phyloP scores from a whole-genome alignment of 1,284 basidiomycete species.

The Earliella scabrosa region DNA sequence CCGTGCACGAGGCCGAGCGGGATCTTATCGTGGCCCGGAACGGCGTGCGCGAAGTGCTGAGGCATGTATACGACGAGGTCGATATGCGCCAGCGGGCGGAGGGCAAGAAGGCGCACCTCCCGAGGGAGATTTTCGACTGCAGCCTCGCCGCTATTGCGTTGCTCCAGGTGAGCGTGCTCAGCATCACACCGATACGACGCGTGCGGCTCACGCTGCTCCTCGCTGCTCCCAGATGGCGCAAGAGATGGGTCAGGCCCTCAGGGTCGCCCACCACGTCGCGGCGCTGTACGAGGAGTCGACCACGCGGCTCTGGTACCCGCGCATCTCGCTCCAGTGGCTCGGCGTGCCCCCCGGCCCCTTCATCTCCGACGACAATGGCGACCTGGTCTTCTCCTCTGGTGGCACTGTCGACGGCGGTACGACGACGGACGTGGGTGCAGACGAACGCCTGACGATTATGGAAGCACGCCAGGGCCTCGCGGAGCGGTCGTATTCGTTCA shows the following conservation, averaged over 20 bases:
- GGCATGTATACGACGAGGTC: slow-evolving; percentile 37
- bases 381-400: slow-evolving; percentile 20
- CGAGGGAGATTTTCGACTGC: slow-evolving; percentile 40
- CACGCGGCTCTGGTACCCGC: slow-evolving; percentile 49
- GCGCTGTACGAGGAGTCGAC: slow-evolving; percentile 39
- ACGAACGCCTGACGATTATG: slow-evolving; percentile 28
- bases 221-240: slow-evolving; percentile 45
- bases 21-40: slow-evolving; percentile 37
- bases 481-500: slow-evolving; percentile 25
- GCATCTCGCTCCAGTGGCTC: slow-evolving; percentile 49
- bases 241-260: slow-evolving; percentile 42
- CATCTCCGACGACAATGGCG: slow-evolving; percentile 43
- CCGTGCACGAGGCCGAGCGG: slow-evolving; percentile 32
- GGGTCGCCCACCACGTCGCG: slow-evolving; percentile 40
- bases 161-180: slow-evolving; percentile 42
- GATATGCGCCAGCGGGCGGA: slow-evolving; percentile 34
- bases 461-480: slow-evolving; percentile 35
- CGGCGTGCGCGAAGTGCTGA: slow-evolving; percentile 39
- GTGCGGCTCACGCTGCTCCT: background rate
- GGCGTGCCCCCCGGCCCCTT: slow-evolving; percentile 47
- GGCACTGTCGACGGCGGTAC: slow-evolving; percentile 25
- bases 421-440: slow-evolving; percentile 18
- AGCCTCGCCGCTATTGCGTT: slow-evolving; percentile 49
- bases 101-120: slow-evolving; percentile 31
- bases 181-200: background rate